Base-by-base conservation (phyloP, 1,284 basidiomycete species). In the Cutaneotrichosporon sp. region DNA sequence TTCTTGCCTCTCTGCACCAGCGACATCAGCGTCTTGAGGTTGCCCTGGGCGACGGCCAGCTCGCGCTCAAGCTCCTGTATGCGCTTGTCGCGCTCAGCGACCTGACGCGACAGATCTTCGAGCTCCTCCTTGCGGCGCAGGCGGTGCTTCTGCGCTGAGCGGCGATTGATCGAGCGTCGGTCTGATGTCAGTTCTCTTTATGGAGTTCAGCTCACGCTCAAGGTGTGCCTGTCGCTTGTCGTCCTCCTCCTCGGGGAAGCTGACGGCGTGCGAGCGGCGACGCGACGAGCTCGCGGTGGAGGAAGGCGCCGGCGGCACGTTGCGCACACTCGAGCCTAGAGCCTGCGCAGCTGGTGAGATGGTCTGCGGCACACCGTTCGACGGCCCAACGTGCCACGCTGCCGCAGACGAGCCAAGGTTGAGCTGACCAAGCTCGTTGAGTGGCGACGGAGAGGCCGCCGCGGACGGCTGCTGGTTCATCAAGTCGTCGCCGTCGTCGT, bases 141-240 rank as follows among this genome's bases (percentile, higher is more conserved):
- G 22, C 68, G 68, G 64, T 67, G 65, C 58, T 67, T 69, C 61
- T 67, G 68, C 16, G 68, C 68, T 10, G 65, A 67, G 16, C 63
- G 61, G 42, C 68, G 64, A 56, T 69, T 69, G 62, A 69, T 69
- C n/a, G 62, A 64, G 22, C 68, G 60, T 10, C 68, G 66, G 58
- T 67, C 67, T 68, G 62, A 40, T 31, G 56, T 60, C 32, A 62
- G 63, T 38, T 9, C 5, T n/a, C 30, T 26, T 26, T 26, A 26
- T 26, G 26, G 26, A 26, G 26, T 26, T 26, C 26, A 26, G 59
- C 66, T 59, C 53, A 68, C 66, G 68, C 36, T 69, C 68, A 6
- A 69, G 61, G 22, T 63, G 52, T n/a, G 62, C 61, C 5, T 61
- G 31, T 2, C 65, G 65, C n/a, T 58, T 50, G 51, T 66, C 65